These are phyloP conservation scores for Cynanchum wilfordii DNA, from an alignment of 257 asterid species.

Conservation along the genomic window DNA sequence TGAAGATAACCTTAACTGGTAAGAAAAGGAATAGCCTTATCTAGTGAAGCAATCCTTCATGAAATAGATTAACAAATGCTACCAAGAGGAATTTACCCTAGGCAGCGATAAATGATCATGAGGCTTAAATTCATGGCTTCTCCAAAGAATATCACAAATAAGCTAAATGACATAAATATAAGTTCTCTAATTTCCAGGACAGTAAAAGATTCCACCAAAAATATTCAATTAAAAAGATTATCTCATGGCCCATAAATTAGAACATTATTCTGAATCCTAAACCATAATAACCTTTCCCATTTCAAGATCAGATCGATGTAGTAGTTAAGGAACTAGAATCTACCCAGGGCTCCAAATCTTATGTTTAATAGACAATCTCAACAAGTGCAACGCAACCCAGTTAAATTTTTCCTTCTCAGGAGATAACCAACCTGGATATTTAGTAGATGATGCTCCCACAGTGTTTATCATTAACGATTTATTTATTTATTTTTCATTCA, in stretches of 20 bases:
- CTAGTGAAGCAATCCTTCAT: not conserved
- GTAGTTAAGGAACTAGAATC: slow-evolving; percentile 11
- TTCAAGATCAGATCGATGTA: not conserved
- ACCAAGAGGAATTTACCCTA: not conserved
- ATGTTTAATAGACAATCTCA: not conserved
- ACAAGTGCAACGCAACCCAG: not conserved
- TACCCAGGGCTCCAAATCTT: not conserved
- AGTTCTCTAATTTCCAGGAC: not conserved
- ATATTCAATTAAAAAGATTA: not conserved
- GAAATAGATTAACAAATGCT: not conserved
- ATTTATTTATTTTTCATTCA: not conserved
- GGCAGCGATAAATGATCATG: not conserved
- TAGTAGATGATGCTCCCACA: not conserved
- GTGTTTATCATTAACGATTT: not conserved
- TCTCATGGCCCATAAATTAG: not conserved
- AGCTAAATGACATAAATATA: not conserved
- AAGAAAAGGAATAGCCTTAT: not conserved
- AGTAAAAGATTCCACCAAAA: not conserved
- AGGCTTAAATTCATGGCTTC: not conserved
- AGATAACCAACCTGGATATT: not conserved
- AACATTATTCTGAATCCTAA: not conserved
- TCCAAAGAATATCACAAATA: not conserved
- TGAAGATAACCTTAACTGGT: not conserved
- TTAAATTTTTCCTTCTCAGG: not conserved
- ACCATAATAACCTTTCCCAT: not conserved